Percentiles rank a stretch among this genome's conserved stretches.
Evolutionary conservation across 2,329 filamentous ascomycete species (phyloP).

Genomic region (Aureobasidium pullulans): DNA sequence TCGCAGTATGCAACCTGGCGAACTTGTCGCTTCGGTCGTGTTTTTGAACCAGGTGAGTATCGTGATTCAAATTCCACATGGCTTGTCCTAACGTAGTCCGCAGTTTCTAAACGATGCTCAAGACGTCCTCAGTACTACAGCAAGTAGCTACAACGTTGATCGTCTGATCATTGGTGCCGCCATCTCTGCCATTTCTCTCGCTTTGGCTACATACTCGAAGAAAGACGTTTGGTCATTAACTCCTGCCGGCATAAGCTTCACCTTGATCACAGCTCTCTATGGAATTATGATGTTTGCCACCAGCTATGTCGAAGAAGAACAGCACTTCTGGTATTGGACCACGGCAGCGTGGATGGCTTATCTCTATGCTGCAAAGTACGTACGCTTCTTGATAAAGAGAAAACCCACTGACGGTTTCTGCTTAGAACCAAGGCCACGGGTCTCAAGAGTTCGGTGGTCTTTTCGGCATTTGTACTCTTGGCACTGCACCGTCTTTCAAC

Average conservation of each 20-base stretch:
- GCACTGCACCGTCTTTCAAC: constrained; percentile 58
- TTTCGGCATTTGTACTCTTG: constrained; percentile 37
- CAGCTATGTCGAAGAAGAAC: constrained; percentile 96
- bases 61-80: neutral
- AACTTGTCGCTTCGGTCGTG: neutral
- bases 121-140: constrained; percentile 74
- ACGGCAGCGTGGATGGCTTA: constrained; percentile 57
- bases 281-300: constrained; percentile 93
- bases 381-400: neutral
- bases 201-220: constrained; percentile 28
- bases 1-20: neutral
- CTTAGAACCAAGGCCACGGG: neutral
- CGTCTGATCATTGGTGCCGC: constrained; percentile 47
- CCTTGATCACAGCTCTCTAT: constrained; percentile 45
- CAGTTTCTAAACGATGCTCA: constrained; percentile 67
- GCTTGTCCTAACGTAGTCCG: neutral
- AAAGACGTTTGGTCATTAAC: constrained; percentile 31
- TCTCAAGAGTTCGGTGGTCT: neutral
- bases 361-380: constrained; percentile 10
- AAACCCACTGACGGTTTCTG: neutral
- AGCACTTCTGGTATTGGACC: constrained; percentile 97
- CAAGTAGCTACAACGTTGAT: constrained; percentile 80
- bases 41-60: neutral
- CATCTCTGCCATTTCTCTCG: constrained; percentile 37
- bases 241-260: constrained; percentile 37